A percentile compares a stretch with the other conserved stretches of the same genome.
Evolutionary conservation across 768 basidiomycete species (phyloP).

Genomic region (Cantharellus cinnabarinus): DNA sequence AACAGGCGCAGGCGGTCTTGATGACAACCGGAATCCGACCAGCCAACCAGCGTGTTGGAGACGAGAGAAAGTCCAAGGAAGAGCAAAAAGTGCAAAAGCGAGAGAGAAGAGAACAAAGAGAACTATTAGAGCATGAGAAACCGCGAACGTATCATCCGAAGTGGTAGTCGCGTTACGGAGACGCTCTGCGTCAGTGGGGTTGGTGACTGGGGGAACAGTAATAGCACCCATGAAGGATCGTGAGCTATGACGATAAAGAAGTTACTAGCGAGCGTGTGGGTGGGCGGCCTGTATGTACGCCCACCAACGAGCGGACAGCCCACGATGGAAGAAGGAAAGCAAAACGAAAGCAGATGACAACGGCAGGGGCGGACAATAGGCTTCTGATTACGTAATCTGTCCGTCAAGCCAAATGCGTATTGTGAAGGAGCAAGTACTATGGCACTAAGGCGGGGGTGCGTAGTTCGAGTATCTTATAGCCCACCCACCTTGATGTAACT

Average conservation of each 20-base stretch:
- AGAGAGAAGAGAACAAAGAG: neutral
- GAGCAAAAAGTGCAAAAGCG: neutral
- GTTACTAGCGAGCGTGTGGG: neutral
- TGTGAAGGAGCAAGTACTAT: no score
- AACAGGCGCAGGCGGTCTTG: neutral
- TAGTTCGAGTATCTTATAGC: no score
- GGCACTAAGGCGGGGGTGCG: no score
- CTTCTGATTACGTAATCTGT: neutral
- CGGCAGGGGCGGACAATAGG: neutral
- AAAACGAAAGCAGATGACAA: neutral
- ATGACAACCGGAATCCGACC: neutral
- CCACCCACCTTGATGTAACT: no score
- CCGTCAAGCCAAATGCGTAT: no score
- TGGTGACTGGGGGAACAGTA: neutral
- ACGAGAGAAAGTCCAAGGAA: neutral
- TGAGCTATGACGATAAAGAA: neutral
- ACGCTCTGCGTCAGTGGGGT: neutral
- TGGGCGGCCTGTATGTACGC: neutral
- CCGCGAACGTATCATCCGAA: neutral
- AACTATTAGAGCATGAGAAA: neutral
- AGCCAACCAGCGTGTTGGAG: neutral
- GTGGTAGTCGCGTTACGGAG: neutral
- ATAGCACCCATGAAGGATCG: neutral
- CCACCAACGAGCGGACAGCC: neutral
- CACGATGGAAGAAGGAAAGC: neutral